Percentiles rank a stretch among this genome's conserved stretches.
Evolutionary conservation across 495 filamentous ascomycete species (phyloP).

Genomic region (Durotheca rogersii): DNA sequence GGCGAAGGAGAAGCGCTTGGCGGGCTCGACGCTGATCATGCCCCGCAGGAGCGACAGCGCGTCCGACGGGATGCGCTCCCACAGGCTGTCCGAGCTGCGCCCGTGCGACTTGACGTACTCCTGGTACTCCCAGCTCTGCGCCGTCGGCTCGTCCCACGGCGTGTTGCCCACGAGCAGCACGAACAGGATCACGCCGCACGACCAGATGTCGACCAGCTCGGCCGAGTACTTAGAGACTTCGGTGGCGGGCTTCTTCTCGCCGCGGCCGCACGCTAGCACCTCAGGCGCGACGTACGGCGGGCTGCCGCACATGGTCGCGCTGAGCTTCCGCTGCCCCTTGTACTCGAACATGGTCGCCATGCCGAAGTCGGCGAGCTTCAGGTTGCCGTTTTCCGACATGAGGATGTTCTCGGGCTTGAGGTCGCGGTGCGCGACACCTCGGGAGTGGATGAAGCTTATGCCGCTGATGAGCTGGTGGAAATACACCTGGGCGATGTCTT

Average conservation of each 20-base stretch:
- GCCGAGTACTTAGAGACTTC: conserved; percentile 72
- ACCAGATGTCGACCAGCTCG: conserved; percentile 92
- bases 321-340: conserved; percentile 75
- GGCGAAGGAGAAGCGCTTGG: conserved; percentile 76
- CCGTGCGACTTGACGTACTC: conserved; percentile 81
- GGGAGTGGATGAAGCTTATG: conserved; percentile 92
- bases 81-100: conserved; percentile 79
- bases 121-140: conserved; percentile 75
- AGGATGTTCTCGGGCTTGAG: conserved; percentile 92
- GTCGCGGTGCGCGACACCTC: conserved; percentile 84
- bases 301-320: conserved; percentile 88
- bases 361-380: conserved; percentile 97
- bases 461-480: conserved; percentile 90
- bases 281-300: conserved; percentile 97
- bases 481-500: conserved; percentile 94
- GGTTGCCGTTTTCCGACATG: conserved; percentile 74
- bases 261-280: conserved; percentile 59
- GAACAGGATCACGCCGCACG: conserved; percentile 93
- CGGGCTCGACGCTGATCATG: conserved; percentile 84
- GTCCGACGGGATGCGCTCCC: conserved; percentile 75
- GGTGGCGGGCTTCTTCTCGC: conserved; percentile 44
- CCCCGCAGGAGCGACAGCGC: conserved; percentile 85
- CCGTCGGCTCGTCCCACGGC: conserved; percentile 92
- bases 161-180: conserved; percentile 95
- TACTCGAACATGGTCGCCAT: conserved; percentile 91